Evolutionary conservation across 75 land plant species (phyloP).

Genomic region (Pinus albicaulis): DNA sequence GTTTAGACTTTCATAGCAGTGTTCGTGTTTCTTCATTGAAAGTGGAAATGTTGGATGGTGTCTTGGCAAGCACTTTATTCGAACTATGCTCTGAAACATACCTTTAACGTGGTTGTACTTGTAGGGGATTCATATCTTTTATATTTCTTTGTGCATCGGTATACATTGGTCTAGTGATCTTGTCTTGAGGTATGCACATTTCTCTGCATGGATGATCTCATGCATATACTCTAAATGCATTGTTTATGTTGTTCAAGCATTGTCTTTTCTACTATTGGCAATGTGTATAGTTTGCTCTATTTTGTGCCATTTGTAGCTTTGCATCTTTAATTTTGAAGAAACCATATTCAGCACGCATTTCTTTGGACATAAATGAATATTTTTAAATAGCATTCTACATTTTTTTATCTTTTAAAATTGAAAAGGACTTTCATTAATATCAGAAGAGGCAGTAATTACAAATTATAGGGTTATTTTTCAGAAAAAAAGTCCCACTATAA

Average conservation of each 20-base stretch:
- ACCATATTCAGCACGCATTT: neutral
- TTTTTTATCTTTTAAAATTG: too few species aligned
- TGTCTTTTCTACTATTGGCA: neutral
- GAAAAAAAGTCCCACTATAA: too few species aligned
- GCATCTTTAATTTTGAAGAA: neutral
- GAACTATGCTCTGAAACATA: neutral
- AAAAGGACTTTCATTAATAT: too few species aligned
- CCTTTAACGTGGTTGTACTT: conserved; percentile 11
- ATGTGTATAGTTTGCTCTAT: neutral
- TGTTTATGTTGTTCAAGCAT: neutral
- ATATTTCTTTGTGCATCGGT: conserved; percentile 76
- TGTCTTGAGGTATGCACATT: conserved; percentile 44
- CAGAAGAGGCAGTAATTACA: too few species aligned
- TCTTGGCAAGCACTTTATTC: neutral
- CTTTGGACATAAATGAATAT: neutral
- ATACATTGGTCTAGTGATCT: conserved; percentile 85
- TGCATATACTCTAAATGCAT: neutral
- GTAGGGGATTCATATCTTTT: conserved; percentile 92
- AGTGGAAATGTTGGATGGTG: neutral
- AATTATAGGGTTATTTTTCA: too few species aligned
- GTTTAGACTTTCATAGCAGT: neutral
- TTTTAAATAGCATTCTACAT: neutral
- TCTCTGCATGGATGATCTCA: neutral
- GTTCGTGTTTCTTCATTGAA: neutral
- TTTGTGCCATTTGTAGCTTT: neutral